Percentiles rank a stretch among this genome's conserved stretches.
Conservation (phyloP, 2,329 filamentous ascomycete genomes). For the Alternaria ventricosa region DNA sequence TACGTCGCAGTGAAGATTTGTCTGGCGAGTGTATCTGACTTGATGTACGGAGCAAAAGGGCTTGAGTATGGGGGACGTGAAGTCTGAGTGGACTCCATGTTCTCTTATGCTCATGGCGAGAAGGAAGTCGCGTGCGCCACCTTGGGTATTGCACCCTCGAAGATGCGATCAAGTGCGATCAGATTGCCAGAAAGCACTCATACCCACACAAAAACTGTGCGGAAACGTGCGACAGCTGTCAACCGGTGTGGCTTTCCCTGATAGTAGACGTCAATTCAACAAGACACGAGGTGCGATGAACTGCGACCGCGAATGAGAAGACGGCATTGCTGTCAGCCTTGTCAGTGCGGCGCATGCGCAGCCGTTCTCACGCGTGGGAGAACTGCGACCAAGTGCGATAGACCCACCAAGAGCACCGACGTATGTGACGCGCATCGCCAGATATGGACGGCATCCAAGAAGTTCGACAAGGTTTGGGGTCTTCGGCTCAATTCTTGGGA, state of each 20-base stretch:
- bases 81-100: not conserved
- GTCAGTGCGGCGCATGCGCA: not conserved
- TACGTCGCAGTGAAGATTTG: not conserved
- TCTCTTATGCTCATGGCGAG: not conserved
- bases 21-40: not conserved
- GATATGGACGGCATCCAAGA: not conserved
- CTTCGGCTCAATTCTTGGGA: not conserved
- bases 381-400: conserved; percentile 1
- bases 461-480: not conserved
- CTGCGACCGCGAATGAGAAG: not conserved
- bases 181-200: not conserved
- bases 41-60: not conserved
- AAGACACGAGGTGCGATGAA: not conserved
- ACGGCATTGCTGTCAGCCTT: not conserved
- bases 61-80: not conserved
- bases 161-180: not conserved
- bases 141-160: not conserved
- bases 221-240: not conserved
- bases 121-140: not conserved
- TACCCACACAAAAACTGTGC: fast-evolving
- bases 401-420: not conserved
- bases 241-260: not conserved
- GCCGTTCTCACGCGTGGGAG: not conserved
- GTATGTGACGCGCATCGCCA: not conserved
- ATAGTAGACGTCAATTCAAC: not conserved